phyloP scores from a whole-genome alignment of 371 early-diverging fungal genomes.

The Actinomucor elegans region DNA sequence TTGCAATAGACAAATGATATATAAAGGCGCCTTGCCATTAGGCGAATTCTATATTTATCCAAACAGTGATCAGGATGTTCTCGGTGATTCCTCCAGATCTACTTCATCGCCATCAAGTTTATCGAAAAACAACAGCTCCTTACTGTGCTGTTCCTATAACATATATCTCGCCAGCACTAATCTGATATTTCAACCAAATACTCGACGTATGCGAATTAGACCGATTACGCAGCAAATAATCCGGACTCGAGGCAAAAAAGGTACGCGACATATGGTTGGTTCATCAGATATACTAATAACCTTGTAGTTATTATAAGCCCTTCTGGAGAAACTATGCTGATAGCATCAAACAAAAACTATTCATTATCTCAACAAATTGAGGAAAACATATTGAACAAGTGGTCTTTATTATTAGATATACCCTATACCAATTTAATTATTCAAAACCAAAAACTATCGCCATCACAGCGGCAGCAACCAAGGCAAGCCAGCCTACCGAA shows the following conservation, averaged over 20 bases:
- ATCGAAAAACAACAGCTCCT: not conserved
- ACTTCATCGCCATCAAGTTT: not conserved
- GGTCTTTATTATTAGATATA: slow-evolving; percentile 37
- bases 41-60: slow-evolving; percentile 46
- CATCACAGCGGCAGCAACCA: not conserved
- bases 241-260: slow-evolving; percentile 21
- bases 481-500: slow-evolving; percentile 3
- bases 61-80: slow-evolving; percentile 5
- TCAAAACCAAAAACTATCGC: not conserved
- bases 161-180: slow-evolving; percentile 41
- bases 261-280: slow-evolving; percentile 1
- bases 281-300: too few species aligned
- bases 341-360: slow-evolving; percentile 12
- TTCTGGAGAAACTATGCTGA: slow-evolving; percentile 29
- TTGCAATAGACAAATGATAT: slow-evolving; percentile 33
- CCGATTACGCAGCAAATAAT: slow-evolving; percentile 21
- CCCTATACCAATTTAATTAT: slow-evolving; percentile 17
- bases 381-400: slow-evolving; percentile 26
- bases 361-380: slow-evolving; percentile 21
- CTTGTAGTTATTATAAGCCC: slow-evolving; percentile 34
- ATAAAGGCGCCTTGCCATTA: slow-evolving; percentile 35
- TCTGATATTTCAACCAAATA: slow-evolving; percentile 41
- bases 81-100: not conserved
- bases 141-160: slow-evolving; percentile 37
- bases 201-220: slow-evolving; percentile 32